Conservation (phyloP, 2,329 filamentous ascomycete genomes). For the Calonectria ilicicola region DNA sequence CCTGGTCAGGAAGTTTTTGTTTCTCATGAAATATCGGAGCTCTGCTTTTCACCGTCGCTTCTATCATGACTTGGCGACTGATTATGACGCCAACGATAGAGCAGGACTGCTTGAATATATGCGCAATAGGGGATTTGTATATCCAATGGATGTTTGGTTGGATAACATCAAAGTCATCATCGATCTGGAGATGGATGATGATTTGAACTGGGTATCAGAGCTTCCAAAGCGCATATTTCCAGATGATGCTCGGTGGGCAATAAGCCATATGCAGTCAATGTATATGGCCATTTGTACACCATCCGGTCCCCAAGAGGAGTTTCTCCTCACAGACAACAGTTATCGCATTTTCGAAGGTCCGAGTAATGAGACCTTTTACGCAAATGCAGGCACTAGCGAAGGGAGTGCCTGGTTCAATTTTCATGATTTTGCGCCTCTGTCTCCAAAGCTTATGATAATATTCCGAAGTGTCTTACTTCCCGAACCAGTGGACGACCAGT, state of each 20-base stretch:
- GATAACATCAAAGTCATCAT: conserved; percentile 42
- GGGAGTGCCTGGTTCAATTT: conserved; percentile 22
- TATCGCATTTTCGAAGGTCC: conserved; percentile 45
- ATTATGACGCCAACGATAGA: conserved; percentile 47
- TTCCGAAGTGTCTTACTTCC: conserved; percentile 36
- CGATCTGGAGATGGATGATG: conserved; percentile 42
- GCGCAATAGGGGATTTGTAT: conserved; percentile 32
- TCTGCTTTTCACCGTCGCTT: conserved; percentile 49
- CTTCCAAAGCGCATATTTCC: conserved; percentile 37
- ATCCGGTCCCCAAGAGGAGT: conserved; percentile 31
- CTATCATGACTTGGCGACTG: conserved; percentile 46
- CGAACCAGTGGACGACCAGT: conserved; percentile 34
- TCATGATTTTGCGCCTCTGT: conserved; percentile 46
- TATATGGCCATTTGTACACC: conserved; percentile 47
- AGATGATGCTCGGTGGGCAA: conserved; percentile 41
- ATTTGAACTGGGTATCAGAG: conserved; percentile 31
- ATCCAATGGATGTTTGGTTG: conserved; percentile 46
- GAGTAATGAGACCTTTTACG: conserved; percentile 25
- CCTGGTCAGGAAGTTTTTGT: conserved; percentile 57
- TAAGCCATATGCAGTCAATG: conserved; percentile 32
- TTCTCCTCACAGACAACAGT: conserved; percentile 37
- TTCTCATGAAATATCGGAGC: conserved; percentile 59
- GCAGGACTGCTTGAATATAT: conserved; percentile 38
- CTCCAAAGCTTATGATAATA: conserved; percentile 44
- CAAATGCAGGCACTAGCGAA: conserved; percentile 24